Percentiles rank a stretch among this genome's conserved stretches.
These are phyloP conservation scores for Nannochloropsis oceanica DNA, from an alignment of 108 stramenopile genomes.

Conservation along the genomic window DNA sequence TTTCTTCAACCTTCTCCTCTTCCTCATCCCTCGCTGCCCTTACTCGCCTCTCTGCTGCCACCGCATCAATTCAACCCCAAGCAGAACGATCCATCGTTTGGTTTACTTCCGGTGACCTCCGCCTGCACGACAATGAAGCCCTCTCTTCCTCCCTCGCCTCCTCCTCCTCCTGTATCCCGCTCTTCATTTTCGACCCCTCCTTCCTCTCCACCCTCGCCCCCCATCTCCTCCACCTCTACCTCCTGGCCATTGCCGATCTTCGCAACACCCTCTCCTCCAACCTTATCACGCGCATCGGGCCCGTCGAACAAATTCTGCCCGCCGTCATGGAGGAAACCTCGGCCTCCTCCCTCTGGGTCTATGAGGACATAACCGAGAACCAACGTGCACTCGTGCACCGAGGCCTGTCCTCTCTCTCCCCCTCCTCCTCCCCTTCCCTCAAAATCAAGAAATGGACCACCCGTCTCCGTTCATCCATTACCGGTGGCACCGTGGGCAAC, in stretches of 20 bases:
- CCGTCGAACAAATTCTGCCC: not conserved
- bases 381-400: not conserved
- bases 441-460: not conserved
- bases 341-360: not conserved
- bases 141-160: constrained; percentile 1
- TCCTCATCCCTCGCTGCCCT: not conserved
- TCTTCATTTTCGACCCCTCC: not conserved
- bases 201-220: not conserved
- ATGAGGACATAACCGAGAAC: not conserved
- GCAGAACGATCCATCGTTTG: constrained; percentile 9
- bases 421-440: not conserved
- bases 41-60: not conserved
- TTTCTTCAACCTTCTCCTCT: not conserved
- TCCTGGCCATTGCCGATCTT: not conserved
- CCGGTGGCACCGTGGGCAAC: not conserved
- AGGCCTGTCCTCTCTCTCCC: not conserved
- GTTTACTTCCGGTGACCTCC: constrained; percentile 18
- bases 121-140: constrained; percentile 15
- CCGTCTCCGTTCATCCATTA: not conserved
- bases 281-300: not conserved
- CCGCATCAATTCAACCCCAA: not conserved
- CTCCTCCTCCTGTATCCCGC: constrained; percentile 13
- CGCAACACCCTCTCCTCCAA: constrained; percentile 1
- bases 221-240: not conserved
- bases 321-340: not conserved